These are phyloP conservation scores for Begonia fuchsioides DNA, from an alignment of 306 rosid genomes.

Conservation along the genomic window DNA sequence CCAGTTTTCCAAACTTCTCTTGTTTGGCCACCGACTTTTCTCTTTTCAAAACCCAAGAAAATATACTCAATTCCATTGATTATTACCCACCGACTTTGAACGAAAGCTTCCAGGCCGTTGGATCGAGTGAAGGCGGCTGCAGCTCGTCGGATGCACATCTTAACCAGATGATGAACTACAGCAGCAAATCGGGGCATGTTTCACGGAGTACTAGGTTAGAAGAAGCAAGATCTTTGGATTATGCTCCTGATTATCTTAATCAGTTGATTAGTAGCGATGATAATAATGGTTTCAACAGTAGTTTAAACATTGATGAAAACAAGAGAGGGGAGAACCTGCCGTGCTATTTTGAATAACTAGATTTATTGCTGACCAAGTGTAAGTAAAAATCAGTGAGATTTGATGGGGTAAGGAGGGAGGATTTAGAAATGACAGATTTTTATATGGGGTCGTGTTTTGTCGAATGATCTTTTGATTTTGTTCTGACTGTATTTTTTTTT, in stretches of 20 bases:
- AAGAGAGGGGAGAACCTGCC: conserved; percentile 22
- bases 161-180: not conserved
- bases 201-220: conserved; percentile 13
- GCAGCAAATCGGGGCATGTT: conserved; percentile 12
- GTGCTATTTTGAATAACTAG: conserved; percentile 10
- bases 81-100: conserved; percentile 14
- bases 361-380: too few species aligned
- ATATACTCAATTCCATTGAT: not conserved
- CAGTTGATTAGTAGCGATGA: conserved; percentile 13
- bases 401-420: conserved; percentile 23
- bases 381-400: conserved; percentile 18
- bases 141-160: conserved; percentile 24
- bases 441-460: too few species aligned
- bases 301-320: conserved; percentile 26
- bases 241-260: conserved; percentile 23
- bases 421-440: conserved; percentile 8
- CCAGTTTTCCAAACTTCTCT: conserved; percentile 9
- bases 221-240: conserved; percentile 18
- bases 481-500: too few species aligned
- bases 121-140: conserved; percentile 31
- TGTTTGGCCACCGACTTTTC: conserved; percentile 11
- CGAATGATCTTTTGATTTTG: too few species aligned
- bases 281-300: not conserved
- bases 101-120: conserved; percentile 15
- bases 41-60: conserved; percentile 23